These are phyloP conservation scores for Piper betle DNA, from an alignment of 164 flowering plant genomes.

Conservation along the genomic window DNA sequence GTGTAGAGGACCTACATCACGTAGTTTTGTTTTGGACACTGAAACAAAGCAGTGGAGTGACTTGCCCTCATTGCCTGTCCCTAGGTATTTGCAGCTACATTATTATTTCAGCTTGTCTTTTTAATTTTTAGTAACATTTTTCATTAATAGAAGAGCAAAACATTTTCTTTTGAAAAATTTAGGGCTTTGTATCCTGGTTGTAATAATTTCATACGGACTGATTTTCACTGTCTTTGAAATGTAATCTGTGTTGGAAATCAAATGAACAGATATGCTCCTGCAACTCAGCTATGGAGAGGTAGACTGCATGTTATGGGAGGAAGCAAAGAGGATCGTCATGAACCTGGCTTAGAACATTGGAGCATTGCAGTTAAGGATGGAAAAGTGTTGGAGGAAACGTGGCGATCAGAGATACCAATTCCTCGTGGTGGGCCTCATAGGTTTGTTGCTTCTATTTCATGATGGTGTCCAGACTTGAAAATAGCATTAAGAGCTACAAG, in stretches of 20 bases:
- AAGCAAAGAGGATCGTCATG: constrained; percentile 84
- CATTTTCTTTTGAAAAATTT: too few relatives aligned
- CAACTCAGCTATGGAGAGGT: constrained; percentile 95
- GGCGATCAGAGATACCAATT: constrained; percentile 76
- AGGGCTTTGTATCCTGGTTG: too few relatives aligned
- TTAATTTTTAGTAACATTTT: too few relatives aligned
- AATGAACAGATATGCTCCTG: constrained; percentile 79
- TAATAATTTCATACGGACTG: too few relatives aligned
- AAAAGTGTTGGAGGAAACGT: constrained; percentile 55
- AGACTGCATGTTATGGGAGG: constrained; percentile 99
- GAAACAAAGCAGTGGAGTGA: constrained; percentile 51
- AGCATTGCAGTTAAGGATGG: constrained; percentile 93
- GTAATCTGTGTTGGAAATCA: too few relatives aligned
- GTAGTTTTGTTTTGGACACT: constrained; percentile 60
- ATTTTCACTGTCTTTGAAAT: too few relatives aligned
- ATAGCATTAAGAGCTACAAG: too few relatives aligned
- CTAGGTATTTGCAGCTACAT: constrained; percentile 55
- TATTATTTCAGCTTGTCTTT: too few relatives aligned
- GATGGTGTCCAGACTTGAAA: too few relatives aligned
- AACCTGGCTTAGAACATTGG: constrained; percentile 88
- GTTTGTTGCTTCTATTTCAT: constrained; percentile 25
- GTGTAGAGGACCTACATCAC: constrained; percentile 73
- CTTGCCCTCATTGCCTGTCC: constrained; percentile 69
- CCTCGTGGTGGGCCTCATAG: constrained; percentile 99
- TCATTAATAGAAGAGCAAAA: too few relatives aligned